Base-by-base conservation (phyloP, 352 stramenopile species). In the Pythium plurisporium region DNA sequence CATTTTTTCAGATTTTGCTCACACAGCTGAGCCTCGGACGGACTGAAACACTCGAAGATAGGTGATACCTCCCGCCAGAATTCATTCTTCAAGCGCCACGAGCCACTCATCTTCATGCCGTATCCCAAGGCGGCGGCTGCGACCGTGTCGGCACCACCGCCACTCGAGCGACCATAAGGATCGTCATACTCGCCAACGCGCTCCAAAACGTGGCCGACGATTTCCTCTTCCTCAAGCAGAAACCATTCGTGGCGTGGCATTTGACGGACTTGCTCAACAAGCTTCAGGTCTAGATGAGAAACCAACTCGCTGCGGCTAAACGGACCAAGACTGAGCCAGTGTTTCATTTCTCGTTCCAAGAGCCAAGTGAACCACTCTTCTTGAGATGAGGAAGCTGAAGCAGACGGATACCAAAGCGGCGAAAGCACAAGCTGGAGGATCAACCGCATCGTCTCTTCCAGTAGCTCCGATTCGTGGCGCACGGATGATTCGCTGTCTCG, bases 191-290 rank as follows among this genome's bases (percentile, higher is more conserved):
- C 66, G 11, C 80, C 82, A 30, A 91, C 79, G 8, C 58, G 60
- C 23, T 87, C 75, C 0, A 93, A 54, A 27, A 87, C 79, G 29
- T 86, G 65, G 7, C 69, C 82, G 12, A 93, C 33, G 51, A 93
- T 88, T 37, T 93, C 83, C 26, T 93, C 83, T 41, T 93, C 83
- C 55, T 93, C 83, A 6, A 85, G 47, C 17, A 79, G 59, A 36
- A 70, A 66, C 72, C 74, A 86, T 11, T 79, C 70, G 40, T 87
- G 79, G 0, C 47, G 48, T 14, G 67, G 45, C 25, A 79, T 56
- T 25, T 86, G 77, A 27, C 87, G 86, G n/a, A 90, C 73, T 50
- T 81, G 74, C 55, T 93, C 83, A 14, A 93, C 67, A 20, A 93
- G 61, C 60, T 87, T 87, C 56, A 84, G 73, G 56, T 93, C 78